Evolutionary conservation across 1,284 basidiomycete species (phyloP).

Genomic region (Trametes versicolor): DNA sequence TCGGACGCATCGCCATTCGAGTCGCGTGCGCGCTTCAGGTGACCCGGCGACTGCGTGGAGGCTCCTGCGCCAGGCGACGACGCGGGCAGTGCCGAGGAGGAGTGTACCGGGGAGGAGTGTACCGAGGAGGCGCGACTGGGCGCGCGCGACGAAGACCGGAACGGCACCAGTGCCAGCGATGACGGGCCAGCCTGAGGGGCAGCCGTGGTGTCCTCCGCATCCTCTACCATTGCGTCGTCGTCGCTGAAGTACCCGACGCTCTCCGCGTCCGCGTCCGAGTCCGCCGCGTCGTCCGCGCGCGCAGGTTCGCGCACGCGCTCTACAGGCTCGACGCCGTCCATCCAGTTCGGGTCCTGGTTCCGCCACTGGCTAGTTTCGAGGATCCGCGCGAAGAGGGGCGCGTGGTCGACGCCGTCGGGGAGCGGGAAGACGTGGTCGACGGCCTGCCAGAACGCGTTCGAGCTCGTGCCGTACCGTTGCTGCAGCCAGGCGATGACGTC

Average conservation of each 20-base stretch:
- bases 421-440: conserved; percentile 18
- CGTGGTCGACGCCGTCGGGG: conserved; percentile 11
- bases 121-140: neutral
- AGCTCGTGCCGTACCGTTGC: conserved; percentile 1
- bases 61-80: neutral
- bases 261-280: conserved; percentile 22
- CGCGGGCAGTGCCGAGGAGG: neutral
- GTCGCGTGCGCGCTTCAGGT: conserved; percentile 10
- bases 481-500: conserved; percentile 8
- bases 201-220: neutral
- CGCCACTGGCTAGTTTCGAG: conserved; percentile 26
- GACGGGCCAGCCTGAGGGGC: neutral
- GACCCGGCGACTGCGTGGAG: neutral
- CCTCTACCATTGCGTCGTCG: conserved; percentile 1
- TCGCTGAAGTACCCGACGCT: conserved; percentile 21
- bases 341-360: conserved; percentile 24
- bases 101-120: neutral
- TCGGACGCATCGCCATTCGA: neutral
- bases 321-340: conserved; percentile 27
- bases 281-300: conserved; percentile 29
- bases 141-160: neutral
- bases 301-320: conserved; percentile 19
- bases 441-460: conserved; percentile 16
- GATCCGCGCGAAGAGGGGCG: conserved; percentile 16
- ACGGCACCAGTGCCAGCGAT: conserved; percentile 2